A percentile compares a stretch with the other conserved stretches of the same genome.
Conservation (phyloP, 768 basidiomycete genomes). For the Boletus insuetus region DNA sequence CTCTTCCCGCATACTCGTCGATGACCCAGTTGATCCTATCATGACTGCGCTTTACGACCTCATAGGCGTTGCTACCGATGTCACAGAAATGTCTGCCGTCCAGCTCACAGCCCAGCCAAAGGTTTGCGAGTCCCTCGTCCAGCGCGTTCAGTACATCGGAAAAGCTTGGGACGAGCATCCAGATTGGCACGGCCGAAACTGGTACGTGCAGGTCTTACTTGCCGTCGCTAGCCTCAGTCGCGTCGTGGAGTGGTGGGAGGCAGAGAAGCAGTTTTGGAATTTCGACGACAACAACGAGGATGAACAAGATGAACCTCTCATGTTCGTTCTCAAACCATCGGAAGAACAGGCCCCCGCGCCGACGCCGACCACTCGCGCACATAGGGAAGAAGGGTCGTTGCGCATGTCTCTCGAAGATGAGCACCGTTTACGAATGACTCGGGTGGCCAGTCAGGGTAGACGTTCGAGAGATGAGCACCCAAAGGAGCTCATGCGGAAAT, state of each 20-base stretch:
- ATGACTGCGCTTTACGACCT: constrained; percentile 89
- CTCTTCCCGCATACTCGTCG: constrained; percentile 78
- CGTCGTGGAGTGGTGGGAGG: constrained; percentile 99
- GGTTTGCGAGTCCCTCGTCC: constrained; percentile 81
- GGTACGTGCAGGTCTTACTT: constrained; percentile 96
- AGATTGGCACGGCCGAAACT: constrained; percentile 95
- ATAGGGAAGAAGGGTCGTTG: constrained; percentile 36
- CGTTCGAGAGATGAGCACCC: constrained; percentile 58
- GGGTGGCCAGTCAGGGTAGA: constrained; percentile 49
- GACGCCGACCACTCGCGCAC: constrained; percentile 38
- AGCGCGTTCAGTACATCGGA: constrained; percentile 87
- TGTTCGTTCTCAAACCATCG: constrained; percentile 90
- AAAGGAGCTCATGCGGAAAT: constrained; percentile 44
- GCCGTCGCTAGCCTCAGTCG: constrained; percentile 94
- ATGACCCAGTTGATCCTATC: constrained; percentile 86
- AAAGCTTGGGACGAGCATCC: constrained; percentile 97
- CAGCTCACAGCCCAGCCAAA: constrained; percentile 86
- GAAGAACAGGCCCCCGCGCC: constrained; percentile 50
- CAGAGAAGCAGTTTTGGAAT: constrained; percentile 99
- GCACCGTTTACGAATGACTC: constrained; percentile 44
- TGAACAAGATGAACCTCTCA: constrained; percentile 86
- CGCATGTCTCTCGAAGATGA: constrained; percentile 35
- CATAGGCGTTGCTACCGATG: constrained; percentile 90
- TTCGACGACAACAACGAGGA: constrained; percentile 91
- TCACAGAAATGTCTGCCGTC: constrained; percentile 83